phyloP scores from a whole-genome alignment of 345 rosid genomes.

The Eucalyptus albens region DNA sequence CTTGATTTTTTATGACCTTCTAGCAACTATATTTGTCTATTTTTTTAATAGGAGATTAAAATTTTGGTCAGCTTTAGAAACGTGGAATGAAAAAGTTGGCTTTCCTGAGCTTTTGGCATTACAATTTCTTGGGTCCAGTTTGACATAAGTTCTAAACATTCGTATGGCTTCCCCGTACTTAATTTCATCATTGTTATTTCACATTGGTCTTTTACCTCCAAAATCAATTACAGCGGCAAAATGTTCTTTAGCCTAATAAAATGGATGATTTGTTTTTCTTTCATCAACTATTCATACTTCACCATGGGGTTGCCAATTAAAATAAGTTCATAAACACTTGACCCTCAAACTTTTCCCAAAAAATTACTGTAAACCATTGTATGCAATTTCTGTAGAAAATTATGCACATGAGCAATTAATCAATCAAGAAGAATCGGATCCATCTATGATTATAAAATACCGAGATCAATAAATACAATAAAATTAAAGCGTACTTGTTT shows the following conservation, averaged over 20 bases:
- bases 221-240: background rate
- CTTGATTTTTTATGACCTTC: background rate
- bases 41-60: background rate
- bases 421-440: too few species aligned
- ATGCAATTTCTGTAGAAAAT: background rate
- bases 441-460: too few species aligned
- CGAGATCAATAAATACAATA: too few species aligned
- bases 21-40: background rate
- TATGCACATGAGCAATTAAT: too few species aligned
- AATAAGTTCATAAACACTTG: background rate
- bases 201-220: background rate
- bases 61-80: background rate
- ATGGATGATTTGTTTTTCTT: too few species aligned
- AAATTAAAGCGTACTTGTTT: too few species aligned
- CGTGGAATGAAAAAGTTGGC: background rate
- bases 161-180: accelerated
- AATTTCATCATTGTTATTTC: background rate
- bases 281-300: background rate
- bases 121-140: background rate
- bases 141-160: background rate
- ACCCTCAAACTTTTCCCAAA: background rate
- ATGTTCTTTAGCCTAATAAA: background rate
- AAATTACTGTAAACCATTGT: background rate
- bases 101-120: background rate
- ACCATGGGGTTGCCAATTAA: background rate